These are phyloP conservation scores for Gonium pectorale DNA, from an alignment of 139 green algal species.

Conservation along the genomic window DNA sequence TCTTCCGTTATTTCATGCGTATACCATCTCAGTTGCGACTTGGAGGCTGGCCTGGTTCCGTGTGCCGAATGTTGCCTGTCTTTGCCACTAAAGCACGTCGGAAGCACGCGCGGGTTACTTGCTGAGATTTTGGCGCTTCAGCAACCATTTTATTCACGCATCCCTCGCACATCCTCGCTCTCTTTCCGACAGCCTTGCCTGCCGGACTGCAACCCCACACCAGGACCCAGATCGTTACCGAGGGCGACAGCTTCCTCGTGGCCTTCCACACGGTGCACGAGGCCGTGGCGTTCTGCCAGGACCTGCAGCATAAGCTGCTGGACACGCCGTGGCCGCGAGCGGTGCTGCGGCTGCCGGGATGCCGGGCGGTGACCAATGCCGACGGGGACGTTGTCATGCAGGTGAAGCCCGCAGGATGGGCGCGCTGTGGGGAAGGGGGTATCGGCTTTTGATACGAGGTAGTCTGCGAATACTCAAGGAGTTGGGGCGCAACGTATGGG, in stretches of 20 bases:
- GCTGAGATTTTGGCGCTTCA: too few relatives aligned
- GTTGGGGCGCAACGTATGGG: too few relatives aligned
- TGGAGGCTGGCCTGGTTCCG: too few relatives aligned
- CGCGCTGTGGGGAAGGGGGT: neutral
- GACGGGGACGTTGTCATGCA: slow-evolving; percentile 41
- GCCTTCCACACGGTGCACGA: slow-evolving; percentile 69
- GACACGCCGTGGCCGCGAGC: slow-evolving; percentile 75
- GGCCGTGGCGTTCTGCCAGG: slow-evolving; percentile 81
- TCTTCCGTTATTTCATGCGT: too few relatives aligned
- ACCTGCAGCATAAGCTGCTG: slow-evolving; percentile 84
- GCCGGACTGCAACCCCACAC: too few relatives aligned
- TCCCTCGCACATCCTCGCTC: too few relatives aligned
- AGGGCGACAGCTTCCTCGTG: slow-evolving; percentile 78
- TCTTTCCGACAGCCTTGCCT: too few relatives aligned
- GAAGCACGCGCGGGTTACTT: too few relatives aligned
- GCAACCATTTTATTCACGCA: too few relatives aligned
- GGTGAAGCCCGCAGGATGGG: neutral
- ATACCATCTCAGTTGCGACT: too few relatives aligned
- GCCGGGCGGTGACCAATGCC: slow-evolving; percentile 57
- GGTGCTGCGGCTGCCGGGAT: slow-evolving; percentile 75
- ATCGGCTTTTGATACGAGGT: neutral
- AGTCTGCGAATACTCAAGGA: neutral
- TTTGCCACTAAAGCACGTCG: too few relatives aligned
- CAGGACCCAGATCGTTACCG: slow-evolving; percentile 44
- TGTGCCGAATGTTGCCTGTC: too few relatives aligned